These are phyloP conservation scores for Panicum virgatum DNA, from an alignment of 202 grass and related monocot species.

Conservation along the genomic window DNA sequence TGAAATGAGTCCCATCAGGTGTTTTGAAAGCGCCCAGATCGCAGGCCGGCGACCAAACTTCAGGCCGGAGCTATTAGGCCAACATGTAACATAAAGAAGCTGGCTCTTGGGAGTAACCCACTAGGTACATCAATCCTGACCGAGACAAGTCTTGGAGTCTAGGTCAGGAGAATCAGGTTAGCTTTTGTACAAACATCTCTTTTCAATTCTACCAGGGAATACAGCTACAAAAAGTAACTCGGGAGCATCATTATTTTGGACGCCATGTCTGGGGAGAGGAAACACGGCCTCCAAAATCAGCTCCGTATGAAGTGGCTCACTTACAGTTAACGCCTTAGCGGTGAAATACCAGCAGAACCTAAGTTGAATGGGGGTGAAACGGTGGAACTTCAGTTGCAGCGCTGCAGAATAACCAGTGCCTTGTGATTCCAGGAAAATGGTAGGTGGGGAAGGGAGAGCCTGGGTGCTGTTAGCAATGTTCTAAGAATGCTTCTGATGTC, in stretches of 20 bases:
- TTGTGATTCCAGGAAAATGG: neutral
- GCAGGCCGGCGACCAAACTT: neutral
- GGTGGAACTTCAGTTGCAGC: neutral
- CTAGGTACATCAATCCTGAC: constrained; percentile 29
- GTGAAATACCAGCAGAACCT: neutral
- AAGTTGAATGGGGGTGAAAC: neutral
- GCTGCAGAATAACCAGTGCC: neutral
- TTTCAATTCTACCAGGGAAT: neutral
- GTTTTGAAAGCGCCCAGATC: neutral
- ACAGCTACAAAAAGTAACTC: constrained; percentile 25
- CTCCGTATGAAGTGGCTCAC: constrained; percentile 10
- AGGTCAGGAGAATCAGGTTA: constrained; percentile 38
- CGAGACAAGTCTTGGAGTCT: neutral
- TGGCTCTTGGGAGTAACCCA: neutral
- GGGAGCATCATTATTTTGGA: constrained; percentile 46
- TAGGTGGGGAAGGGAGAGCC: neutral
- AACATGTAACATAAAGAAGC: constrained; percentile 8
- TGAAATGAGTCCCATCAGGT: neutral
- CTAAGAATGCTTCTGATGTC: neutral
- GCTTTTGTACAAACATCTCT: constrained; percentile 43
- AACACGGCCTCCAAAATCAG: constrained; percentile 37
- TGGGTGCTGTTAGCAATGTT: constrained; percentile 13
- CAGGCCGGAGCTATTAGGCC: neutral
- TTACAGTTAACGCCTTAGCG: neutral
- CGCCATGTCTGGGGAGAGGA: neutral